Evolutionary conservation across 345 rosid genomes (phyloP), one percentile per base, ranked within the genome.

Genomic region (Tarenaya hassleriana): DNA sequence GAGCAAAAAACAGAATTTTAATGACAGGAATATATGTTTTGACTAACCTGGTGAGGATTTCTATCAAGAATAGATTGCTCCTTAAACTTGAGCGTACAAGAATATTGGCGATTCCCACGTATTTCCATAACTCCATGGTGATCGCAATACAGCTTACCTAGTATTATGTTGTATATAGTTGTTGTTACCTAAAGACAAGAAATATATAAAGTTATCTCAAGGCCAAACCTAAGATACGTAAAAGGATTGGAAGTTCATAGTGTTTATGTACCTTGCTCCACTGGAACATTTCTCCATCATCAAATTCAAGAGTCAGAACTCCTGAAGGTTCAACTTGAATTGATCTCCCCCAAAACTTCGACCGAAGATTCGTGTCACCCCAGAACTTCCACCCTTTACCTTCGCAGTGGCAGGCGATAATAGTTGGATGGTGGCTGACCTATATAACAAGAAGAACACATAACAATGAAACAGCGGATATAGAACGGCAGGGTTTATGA

Each of bases 361-460:
- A 69, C 33, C 79, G 79, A 61, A 92, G 77, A 72, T 88, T 88
- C 71, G 95, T 81, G 62, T 92, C 98, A 31, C 83, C 97, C 94
- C 88, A 92, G 66, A 92, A 86, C 72, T 75, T 92, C 98, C 98
- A 92, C 27, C 98, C 98, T 69, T 74, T 81, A 53, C 98, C 98
- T 78, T 92, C 87, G 69, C 94, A 83, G 50, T 92, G 95, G 81
- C 95, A 88, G 61, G 95, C 97, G 68, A 92, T 74, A 59, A 92
- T 69, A 41, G 98, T 88, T 67, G 97, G 97, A 68, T 92, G 97
- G 73, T 92, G 98, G 67, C 98, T 92, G 24, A 92, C 98, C 98
- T 92, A 81, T n/a, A n/a, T n/a, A n/a, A n/a, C 63, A 68, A 59
- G 45, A 61, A 42, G 15, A 34, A 3, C 18, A 50, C 24, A 68